phyloP scores from a whole-genome alignment of 768 basidiomycete genomes.

The Hygrophoropsis aurantiaca region DNA sequence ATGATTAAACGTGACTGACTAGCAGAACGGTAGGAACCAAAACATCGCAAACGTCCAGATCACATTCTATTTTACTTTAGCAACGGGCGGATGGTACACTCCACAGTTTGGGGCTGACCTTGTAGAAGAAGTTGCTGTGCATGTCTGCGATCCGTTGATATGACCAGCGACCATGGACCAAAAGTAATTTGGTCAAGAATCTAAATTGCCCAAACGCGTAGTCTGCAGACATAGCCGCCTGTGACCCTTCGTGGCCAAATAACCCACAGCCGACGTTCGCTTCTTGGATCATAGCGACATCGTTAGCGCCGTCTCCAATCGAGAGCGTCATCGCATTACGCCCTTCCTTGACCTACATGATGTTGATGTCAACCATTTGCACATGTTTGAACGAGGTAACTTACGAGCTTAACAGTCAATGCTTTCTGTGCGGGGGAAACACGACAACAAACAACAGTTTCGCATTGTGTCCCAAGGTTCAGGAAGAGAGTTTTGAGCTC shows the following conservation, averaged over 20 bases:
- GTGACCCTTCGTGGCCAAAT: conserved; percentile 92
- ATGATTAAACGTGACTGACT: conserved; percentile 40
- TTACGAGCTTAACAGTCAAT: conserved; percentile 87
- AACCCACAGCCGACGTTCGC: conserved; percentile 97
- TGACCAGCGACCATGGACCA: conserved; percentile 97
- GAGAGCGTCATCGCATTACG: conserved; percentile 94
- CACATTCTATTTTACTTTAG: conserved; percentile 58
- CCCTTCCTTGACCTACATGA: conserved; percentile 84
- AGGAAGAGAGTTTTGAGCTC: conserved; percentile 85
- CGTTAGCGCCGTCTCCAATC: conserved; percentile 97
- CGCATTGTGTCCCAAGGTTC: conserved; percentile 91
- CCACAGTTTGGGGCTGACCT: conserved; percentile 48
- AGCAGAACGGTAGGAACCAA: conserved; percentile 91
- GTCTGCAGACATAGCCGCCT: conserved; percentile 98
- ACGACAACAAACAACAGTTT: conserved; percentile 97
- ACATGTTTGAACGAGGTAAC: conserved; percentile 20
- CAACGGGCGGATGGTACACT: conserved; percentile 5
- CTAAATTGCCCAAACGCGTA: conserved; percentile 98
- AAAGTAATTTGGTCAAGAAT: conserved; percentile 84
- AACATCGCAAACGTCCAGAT: conserved; percentile 94
- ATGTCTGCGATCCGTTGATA: conserved; percentile 96
- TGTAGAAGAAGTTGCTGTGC: conserved; percentile 99
- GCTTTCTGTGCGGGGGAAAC: conserved; percentile 98
- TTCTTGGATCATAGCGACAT: conserved; percentile 99
- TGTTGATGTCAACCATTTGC: conserved; percentile 5